Evolutionary conservation across 177 flowering plant species (phyloP).

Genomic region (Tripterygium wilfordii): DNA sequence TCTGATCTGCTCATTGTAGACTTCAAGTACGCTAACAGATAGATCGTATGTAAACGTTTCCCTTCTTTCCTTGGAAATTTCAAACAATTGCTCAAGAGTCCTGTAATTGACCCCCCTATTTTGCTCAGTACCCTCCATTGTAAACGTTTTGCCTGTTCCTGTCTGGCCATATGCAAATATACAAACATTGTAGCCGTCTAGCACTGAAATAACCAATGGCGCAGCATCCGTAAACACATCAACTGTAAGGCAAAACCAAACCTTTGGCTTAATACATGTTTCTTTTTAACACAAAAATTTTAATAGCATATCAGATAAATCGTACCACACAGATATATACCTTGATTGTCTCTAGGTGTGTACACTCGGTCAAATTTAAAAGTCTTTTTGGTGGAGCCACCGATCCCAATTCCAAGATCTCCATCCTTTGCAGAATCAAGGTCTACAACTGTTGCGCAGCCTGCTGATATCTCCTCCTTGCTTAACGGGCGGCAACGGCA

Average conservation of each 20-base stretch:
- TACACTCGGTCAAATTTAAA: conserved; percentile 91
- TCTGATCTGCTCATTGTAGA: conserved; percentile 93
- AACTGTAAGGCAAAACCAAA: conserved; percentile 34
- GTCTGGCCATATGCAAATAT: conserved; percentile 99
- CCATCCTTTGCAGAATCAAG: conserved; percentile 90
- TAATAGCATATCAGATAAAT: neutral
- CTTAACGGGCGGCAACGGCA: conserved; percentile 94
- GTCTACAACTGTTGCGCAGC: conserved; percentile 58
- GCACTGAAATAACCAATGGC: conserved; percentile 80
- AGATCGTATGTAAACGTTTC: conserved; percentile 62
- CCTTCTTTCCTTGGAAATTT: conserved; percentile 56
- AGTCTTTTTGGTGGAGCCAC: conserved; percentile 50
- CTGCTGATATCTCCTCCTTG: conserved; percentile 51
- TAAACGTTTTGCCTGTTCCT: conserved; percentile 97
- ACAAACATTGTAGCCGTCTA: conserved; percentile 97
- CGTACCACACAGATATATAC: conserved; percentile 21
- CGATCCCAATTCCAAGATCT: conserved; percentile 57
- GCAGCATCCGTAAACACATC: conserved; percentile 92
- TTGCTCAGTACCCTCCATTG: conserved; percentile 88
- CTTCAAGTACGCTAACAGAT: conserved; percentile 95
- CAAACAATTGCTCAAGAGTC: conserved; percentile 77
- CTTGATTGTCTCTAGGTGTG: conserved; percentile 90
- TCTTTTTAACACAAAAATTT: neutral
- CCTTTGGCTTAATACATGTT: neutral
- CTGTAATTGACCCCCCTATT: conserved; percentile 92